These are phyloP conservation scores for Casuarina cunninghamiana DNA, from an alignment of 306 rosid genomes.

Conservation along the genomic window DNA sequence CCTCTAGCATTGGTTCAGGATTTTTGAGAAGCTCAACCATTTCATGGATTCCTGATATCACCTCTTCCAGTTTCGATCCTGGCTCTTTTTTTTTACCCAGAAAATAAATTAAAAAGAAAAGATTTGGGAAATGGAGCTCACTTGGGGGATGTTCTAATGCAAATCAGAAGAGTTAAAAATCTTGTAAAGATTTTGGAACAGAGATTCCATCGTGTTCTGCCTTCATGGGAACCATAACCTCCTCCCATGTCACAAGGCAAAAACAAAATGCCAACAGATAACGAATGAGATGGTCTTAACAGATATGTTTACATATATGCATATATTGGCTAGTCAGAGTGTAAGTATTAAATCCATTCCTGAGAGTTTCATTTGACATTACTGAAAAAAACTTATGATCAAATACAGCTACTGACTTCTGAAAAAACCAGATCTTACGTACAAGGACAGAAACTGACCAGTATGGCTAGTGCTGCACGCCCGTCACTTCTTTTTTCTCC, in stretches of 20 bases:
- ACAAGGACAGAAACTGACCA: slow-evolving; percentile 50
- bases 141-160: not conserved
- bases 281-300: not conserved
- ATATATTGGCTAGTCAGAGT: not conserved
- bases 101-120: too few relatives aligned
- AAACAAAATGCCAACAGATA: not conserved
- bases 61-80: not conserved
- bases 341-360: not conserved
- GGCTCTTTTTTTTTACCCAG: not conserved
- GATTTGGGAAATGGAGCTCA: not conserved
- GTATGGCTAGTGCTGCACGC: slow-evolving; percentile 52
- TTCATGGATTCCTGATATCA: not conserved
- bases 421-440: not conserved
- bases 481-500: slow-evolving; percentile 49
- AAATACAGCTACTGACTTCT: not conserved
- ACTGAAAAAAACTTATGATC: not conserved
- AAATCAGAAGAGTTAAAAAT: not conserved
- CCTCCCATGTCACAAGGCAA: not conserved
- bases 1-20: not conserved
- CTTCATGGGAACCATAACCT: not conserved
- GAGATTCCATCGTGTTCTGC: not conserved
- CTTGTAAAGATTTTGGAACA: not conserved
- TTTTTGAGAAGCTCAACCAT: not conserved
- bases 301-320: not conserved
- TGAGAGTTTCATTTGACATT: slow-evolving; percentile 1